Percentiles rank a stretch among this genome's conserved stretches.
Evolutionary conservation across 202 grass and related monocot genomes (phyloP).

Genomic region (Saccharum hybrid): DNA sequence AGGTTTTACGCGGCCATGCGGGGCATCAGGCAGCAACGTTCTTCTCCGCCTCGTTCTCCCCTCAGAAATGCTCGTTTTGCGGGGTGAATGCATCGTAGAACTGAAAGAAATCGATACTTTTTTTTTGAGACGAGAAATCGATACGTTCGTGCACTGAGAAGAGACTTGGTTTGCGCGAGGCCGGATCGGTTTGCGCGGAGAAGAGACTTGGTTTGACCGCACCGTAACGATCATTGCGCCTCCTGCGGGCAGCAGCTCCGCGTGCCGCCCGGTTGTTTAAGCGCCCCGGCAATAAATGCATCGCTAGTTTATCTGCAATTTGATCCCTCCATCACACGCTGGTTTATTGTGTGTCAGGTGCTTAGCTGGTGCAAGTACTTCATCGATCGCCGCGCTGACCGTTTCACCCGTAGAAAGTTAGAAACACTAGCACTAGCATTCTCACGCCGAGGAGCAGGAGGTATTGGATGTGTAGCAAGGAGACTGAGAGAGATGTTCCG

Average conservation of each 20-base stretch:
- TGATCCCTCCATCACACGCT: background rate
- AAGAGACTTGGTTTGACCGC: constrained; percentile 46
- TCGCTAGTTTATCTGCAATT: constrained; percentile 19
- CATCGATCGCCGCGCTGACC: constrained; percentile 47
- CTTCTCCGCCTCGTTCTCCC: background rate
- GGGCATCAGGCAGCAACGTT: background rate
- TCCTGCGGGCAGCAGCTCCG: constrained; percentile 20
- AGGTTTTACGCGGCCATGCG: background rate
- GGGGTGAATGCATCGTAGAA: background rate
- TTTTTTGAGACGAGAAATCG: constrained; percentile 9
- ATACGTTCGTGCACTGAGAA: constrained; percentile 22
- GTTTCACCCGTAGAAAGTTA: background rate
- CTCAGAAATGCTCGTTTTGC: background rate
- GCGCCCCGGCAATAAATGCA: constrained; percentile 27
- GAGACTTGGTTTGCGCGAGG: background rate
- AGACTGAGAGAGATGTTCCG: background rate
- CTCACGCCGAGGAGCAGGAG: background rate
- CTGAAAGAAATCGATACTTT: constrained; percentile 15
- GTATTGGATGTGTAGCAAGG: too few relatives aligned
- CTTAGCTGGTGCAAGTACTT: constrained; percentile 2
- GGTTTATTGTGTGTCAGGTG: constrained; percentile 31
- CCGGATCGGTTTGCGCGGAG: constrained; percentile 16
- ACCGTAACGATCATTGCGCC: constrained; percentile 13
- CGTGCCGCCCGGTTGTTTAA: constrained; percentile 18
- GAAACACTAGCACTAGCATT: background rate